A percentile compares a stretch with the other conserved stretches of the same genome.
Evolutionary conservation across 768 basidiomycete species (phyloP).

Genomic region (Rhodocollybia butyracea): DNA sequence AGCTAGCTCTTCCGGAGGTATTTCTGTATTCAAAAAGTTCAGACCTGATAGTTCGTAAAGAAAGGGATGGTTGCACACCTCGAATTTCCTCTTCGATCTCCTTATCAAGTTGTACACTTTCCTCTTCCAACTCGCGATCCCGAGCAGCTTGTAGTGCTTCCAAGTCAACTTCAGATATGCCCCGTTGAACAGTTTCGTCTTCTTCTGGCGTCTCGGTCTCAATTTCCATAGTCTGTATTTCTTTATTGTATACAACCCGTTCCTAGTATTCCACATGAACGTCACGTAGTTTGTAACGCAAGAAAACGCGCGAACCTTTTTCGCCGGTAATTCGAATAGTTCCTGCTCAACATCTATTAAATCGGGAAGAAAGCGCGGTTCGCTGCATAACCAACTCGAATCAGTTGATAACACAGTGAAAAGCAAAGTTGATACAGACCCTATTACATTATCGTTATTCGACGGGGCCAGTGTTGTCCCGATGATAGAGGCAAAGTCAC

Average conservation of each 20-base stretch:
- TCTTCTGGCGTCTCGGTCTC: constrained; percentile 53
- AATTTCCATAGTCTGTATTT: constrained; percentile 71
- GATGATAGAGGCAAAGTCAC: constrained; percentile 52
- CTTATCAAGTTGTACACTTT: constrained; percentile 78
- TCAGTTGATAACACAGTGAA: not conserved
- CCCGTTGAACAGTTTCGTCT: constrained; percentile 74
- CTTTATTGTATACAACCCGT: constrained; percentile 80
- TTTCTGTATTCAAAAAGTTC: constrained; percentile 43
- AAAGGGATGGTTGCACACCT: constrained; percentile 37
- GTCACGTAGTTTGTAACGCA: not conserved
- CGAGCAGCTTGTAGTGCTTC: constrained; percentile 67
- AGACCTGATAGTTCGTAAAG: not conserved
- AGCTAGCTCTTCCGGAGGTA: constrained; percentile 82
- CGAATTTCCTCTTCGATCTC: constrained; percentile 86
- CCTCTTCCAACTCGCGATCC: constrained; percentile 79
- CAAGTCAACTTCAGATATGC: constrained; percentile 62
- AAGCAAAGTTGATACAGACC: constrained; percentile 33
- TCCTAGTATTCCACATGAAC: constrained; percentile 40
- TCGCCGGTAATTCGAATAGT: constrained; percentile 85
- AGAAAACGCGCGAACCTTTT: constrained; percentile 42
- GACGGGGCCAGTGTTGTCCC: constrained; percentile 45
- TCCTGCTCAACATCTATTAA: constrained; percentile 90
- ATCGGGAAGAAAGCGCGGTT: constrained; percentile 65
- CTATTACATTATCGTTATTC: constrained; percentile 61
- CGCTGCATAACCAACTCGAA: constrained; percentile 30